A percentile compares a stretch with the other conserved stretches of the same genome.
Evolutionary conservation across 2,329 filamentous ascomycete species (phyloP).

Genomic region (Botrytis byssoidea): DNA sequence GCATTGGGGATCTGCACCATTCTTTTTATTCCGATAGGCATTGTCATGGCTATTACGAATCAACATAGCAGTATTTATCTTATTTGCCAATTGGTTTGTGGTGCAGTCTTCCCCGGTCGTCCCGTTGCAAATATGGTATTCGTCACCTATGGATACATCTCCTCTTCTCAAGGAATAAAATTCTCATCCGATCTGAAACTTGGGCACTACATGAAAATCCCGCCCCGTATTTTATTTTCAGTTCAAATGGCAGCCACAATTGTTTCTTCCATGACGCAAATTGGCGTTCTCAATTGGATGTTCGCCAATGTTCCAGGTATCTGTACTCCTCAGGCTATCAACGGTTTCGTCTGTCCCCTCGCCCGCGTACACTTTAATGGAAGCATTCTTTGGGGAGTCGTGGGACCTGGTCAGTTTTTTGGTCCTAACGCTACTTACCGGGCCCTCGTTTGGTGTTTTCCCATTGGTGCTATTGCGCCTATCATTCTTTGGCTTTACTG

Average conservation of each 20-base stretch:
- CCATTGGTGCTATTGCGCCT: slow-evolving; percentile 71
- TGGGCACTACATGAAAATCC: slow-evolving; percentile 86
- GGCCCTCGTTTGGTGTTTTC: slow-evolving; percentile 77
- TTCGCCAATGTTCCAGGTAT: slow-evolving; percentile 73
- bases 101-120: slow-evolving; percentile 76
- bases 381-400: slow-evolving; percentile 85
- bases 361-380: slow-evolving; percentile 89
- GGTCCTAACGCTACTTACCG: slow-evolving; percentile 72
- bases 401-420: slow-evolving; percentile 81
- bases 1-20: slow-evolving; percentile 74
- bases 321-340: slow-evolving; percentile 76
- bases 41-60: slow-evolving; percentile 91
- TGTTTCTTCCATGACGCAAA: slow-evolving; percentile 77
- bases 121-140: slow-evolving; percentile 94
- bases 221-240: slow-evolving; percentile 73
- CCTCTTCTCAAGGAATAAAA: slow-evolving; percentile 83
- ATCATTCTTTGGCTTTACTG: slow-evolving; percentile 72
- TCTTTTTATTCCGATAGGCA: slow-evolving; percentile 87
- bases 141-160: slow-evolving; percentile 87
- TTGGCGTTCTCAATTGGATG: slow-evolving; percentile 88
- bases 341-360: slow-evolving; percentile 84
- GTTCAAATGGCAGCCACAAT: slow-evolving; percentile 75
- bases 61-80: slow-evolving; percentile 85
- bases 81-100: slow-evolving; percentile 82
- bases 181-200: slow-evolving; percentile 86